Evolutionary conservation across 2,329 filamentous ascomycete species (phyloP).

Genomic region (Monilinia aucupariae): DNA sequence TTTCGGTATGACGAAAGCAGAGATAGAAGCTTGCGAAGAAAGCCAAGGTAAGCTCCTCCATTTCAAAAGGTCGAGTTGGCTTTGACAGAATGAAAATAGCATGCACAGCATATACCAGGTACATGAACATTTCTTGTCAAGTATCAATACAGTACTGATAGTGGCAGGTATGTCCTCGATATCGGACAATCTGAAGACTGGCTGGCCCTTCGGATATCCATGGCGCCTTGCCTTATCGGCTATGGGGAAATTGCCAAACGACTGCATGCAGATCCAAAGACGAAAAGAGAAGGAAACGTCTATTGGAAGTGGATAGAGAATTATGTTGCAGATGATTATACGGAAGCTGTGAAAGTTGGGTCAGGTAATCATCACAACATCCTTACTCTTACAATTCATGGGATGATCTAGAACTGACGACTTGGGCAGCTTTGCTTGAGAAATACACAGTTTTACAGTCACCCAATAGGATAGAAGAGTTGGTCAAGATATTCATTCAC

Average conservation of each 20-base stretch:
- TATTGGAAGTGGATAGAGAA: conserved; percentile 93
- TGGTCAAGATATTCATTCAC: conserved; percentile 78
- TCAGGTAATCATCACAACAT: conserved; percentile 47
- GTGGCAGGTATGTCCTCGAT: conserved; percentile 72
- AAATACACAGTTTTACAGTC: conserved; percentile 68
- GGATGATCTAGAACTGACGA: neutral
- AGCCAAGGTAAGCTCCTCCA: conserved; percentile 52
- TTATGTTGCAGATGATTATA: conserved; percentile 77
- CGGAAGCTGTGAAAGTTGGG: conserved; percentile 63
- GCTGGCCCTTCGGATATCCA: conserved; percentile 76
- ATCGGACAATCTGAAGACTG: conserved; percentile 83
- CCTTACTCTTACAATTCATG: neutral
- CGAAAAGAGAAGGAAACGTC: conserved; percentile 57
- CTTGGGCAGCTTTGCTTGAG: conserved; percentile 62
- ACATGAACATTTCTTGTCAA: conserved; percentile 1
- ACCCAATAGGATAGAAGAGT: conserved; percentile 68
- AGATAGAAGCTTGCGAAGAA: conserved; percentile 71
- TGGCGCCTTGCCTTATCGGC: conserved; percentile 85
- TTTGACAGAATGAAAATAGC: conserved; percentile 38
- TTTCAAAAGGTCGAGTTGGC: neutral
- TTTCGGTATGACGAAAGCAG: conserved; percentile 68
- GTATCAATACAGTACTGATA: conserved; percentile 4
- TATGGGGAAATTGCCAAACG: conserved; percentile 75
- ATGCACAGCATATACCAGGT: conserved; percentile 71
- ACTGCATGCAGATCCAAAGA: conserved; percentile 58